phyloP scores from a whole-genome alignment of 2,329 filamentous ascomycete genomes.

The Tolypocladium ovalisporum region DNA sequence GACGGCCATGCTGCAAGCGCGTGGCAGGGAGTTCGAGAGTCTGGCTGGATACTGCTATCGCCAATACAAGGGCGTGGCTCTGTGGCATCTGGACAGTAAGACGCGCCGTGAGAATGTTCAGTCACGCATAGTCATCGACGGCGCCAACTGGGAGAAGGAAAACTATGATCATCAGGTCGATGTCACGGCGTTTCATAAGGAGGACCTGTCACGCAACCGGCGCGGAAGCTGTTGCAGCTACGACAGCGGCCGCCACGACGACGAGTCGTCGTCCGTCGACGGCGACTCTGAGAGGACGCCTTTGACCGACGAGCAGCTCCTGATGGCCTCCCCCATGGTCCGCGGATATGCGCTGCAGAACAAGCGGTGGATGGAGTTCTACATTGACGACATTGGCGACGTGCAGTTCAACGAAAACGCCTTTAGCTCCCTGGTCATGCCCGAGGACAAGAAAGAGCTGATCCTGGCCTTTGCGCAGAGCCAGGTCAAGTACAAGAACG shows the following conservation, averaged over 20 bases:
- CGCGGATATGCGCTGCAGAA: constrained; percentile 38
- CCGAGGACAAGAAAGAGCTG: constrained; percentile 37
- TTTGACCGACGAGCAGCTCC: constrained; percentile 26
- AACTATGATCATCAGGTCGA: constrained; percentile 15
- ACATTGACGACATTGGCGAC: constrained; percentile 30
- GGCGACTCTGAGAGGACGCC: constrained; percentile 14
- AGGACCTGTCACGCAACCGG: not conserved
- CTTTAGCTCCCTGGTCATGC: constrained; percentile 38
- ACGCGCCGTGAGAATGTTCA: constrained; percentile 15
- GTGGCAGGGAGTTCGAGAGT: constrained; percentile 33
- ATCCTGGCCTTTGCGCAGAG: constrained; percentile 38
- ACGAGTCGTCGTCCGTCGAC: not conserved
- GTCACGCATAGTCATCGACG: constrained; percentile 20
- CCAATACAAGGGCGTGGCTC: constrained; percentile 28
- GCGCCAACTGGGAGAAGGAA: constrained; percentile 18
- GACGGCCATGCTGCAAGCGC: constrained; percentile 20
- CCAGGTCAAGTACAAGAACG: constrained; percentile 28
- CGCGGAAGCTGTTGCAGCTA: not conserved
- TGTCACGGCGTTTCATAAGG: constrained; percentile 4
- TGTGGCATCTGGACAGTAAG: constrained; percentile 14
- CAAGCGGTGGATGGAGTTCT: constrained; percentile 38
- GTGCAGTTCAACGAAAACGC: constrained; percentile 37
- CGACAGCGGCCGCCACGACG: not conserved
- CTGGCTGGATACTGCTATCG: constrained; percentile 37
- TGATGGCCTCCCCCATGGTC: constrained; percentile 28